A percentile compares a stretch with the other conserved stretches of the same genome.
Evolutionary conservation across 257 asterid genomes (phyloP).

Genomic region (Lycium ferocissimum): DNA sequence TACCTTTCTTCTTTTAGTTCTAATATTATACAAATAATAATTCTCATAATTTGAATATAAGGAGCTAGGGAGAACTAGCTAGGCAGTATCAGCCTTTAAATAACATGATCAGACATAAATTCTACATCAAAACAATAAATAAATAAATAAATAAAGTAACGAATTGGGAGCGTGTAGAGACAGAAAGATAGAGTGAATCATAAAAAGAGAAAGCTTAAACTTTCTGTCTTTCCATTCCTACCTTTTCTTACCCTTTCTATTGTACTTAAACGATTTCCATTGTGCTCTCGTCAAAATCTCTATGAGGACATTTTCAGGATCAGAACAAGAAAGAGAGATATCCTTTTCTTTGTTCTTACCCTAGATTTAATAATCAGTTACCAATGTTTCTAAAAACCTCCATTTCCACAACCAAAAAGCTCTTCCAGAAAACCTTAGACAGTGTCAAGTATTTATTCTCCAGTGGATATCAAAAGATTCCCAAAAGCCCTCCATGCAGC

Average conservation of each 20-base stretch:
- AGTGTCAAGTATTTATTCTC: constrained; percentile 45
- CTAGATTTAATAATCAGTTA: background rate
- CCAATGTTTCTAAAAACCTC: constrained; percentile 43
- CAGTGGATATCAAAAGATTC: constrained; percentile 48
- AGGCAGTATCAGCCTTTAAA: background rate
- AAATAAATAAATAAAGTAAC: background rate
- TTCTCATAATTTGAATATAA: background rate
- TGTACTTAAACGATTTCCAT: background rate
- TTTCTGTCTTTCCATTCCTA: constrained; percentile 18
- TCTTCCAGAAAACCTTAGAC: constrained; percentile 43
- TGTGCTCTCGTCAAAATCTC: background rate
- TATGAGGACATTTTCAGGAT: background rate
- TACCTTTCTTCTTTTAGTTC: constrained; percentile 11
- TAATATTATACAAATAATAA: background rate
- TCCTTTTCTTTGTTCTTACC: background rate
- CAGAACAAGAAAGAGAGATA: background rate
- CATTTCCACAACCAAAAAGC: constrained; percentile 45
- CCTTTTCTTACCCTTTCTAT: background rate
- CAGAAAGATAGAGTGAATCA: constrained; percentile 36
- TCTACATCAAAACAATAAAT: background rate
- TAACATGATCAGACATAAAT: background rate
- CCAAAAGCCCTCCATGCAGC: constrained; percentile 42
- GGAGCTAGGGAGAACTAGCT: background rate
- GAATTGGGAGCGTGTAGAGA: constrained; percentile 46
- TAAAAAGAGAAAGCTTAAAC: constrained; percentile 27